Evolutionary conservation across 2,329 filamentous ascomycete species (phyloP), one percentile per base, ranked within the genome.

Genomic region (Colletotrichum trifolii): DNA sequence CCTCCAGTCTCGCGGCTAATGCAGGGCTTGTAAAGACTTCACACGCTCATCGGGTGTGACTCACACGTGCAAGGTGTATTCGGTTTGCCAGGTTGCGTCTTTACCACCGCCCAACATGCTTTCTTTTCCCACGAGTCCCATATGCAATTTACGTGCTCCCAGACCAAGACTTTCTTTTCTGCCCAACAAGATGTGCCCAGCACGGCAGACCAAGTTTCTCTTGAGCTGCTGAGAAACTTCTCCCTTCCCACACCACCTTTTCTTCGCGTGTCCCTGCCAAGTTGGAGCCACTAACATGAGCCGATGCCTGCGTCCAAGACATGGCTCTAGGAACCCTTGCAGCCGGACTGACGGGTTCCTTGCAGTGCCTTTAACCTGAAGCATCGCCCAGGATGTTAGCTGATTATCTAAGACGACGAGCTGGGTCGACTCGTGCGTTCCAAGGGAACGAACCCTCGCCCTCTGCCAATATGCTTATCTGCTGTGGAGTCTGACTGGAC

Each of bases 11-110:
- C 42, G 35, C 39, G n/a, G 36, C 49, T 33, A 52, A 61, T 43
- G 58, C 63, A 66, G 63, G 63, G 53, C 40, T 65, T 62, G 35
- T 57, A 53, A 57, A 65, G 62, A 65, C 45, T 47, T 43, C 55
- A 43, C 33, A 43, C 42, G 36, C 35, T 65, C 39, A 56, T 62
- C 36, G 53, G 52, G 56, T 56, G 52, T 65, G 58, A 62, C 62
- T 65, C 52, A 52, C 58, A 65, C 47, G 52, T 53, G 63, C 58
- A 47, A 52, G 15, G 15, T 8, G 15, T 46, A 10, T 33, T 36
- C 53, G 42, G 40, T 13, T 39, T 17, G n/a, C 38, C 38, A 25
- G 34, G 13, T 33, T 35, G 39, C 8, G 48, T 42, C 33, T 39
- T 25, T 39, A 17, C 46, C 15, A 39, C 33, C 40, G 40, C 39